Base-by-base conservation (phyloP, 2,329 filamentous ascomycete species). In the Aspergillus melleus region DNA sequence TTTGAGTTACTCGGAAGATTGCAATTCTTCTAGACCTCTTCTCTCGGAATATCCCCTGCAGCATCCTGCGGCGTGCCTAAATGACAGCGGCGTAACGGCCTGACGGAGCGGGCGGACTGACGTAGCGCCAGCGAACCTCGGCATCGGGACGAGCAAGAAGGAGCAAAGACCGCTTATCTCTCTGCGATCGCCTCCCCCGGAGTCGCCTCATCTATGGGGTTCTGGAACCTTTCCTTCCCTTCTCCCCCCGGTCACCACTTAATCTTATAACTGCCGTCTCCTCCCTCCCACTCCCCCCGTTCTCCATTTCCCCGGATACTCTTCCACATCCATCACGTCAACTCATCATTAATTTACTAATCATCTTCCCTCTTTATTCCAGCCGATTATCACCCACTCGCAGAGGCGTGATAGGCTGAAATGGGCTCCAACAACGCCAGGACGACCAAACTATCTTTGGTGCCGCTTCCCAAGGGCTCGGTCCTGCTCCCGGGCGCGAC, bases 401-500 rank as follows among this genome's bases (percentile, higher is more conserved):
- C 32, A 39, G 4, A 42, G 29, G 29, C 54, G 61, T 62, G 52
- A 58, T 57, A 54, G 57, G 54, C 55, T 58, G 62, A 62, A 58
- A 78, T 78, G 76, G 73, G 68, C 59, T 70, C 74, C 59, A 74
- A 71, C 63, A 71, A 69, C 64, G 73, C 71, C 58, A 75, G 72
- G 64, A 73, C 72, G 32, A 75, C 72, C 57, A 80, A 77, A 66
- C 68, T 96, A 36, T 90, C 94, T 50, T 80, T 98, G 68, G 89
- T 98, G 66, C 91, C 92, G 42, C 85, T 98, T 49, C 87, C 91
- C 55, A 88, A 89, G 71, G 90, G 89, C 65, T 86, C 87, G 63
- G 90, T 97, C 66, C 86, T 98, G 46, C 85, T 96, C 10, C 95
- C 95, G 4, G 92, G 92, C 63, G 87, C 93, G 58, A 88, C 93